Evolutionary conservation across 257 asterid genomes (phyloP).

Genomic region (Fraxinus americana): DNA sequence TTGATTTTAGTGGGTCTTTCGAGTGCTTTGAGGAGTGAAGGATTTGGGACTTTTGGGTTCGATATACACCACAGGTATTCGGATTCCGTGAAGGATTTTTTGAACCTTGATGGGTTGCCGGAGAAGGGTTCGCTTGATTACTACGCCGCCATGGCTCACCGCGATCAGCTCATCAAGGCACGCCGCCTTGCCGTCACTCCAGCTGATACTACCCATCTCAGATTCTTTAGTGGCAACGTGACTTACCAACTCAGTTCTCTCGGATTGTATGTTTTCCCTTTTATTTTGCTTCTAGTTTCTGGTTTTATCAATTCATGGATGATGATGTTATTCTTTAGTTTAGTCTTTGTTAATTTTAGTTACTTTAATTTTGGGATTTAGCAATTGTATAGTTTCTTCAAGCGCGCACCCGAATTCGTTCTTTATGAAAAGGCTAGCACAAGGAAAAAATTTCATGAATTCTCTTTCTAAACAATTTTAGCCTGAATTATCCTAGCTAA

Average conservation of each 20-base stretch:
- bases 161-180: constrained; percentile 66
- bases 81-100: constrained; percentile 61
- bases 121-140: constrained; percentile 66
- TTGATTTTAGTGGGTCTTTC: constrained; percentile 23
- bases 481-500: not conserved
- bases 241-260: constrained; percentile 55
- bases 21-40: constrained; percentile 35
- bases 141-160: constrained; percentile 87
- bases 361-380: not conserved
- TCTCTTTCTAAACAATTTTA: not conserved
- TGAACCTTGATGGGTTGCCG: constrained; percentile 74
- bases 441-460: not conserved
- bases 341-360: not conserved
- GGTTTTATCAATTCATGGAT: not conserved
- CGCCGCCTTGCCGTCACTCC: constrained; percentile 70
- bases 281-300: not conserved
- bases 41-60: constrained; percentile 64
- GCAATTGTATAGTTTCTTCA: not conserved
- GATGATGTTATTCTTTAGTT: not conserved
- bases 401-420: not conserved
- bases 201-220: constrained; percentile 35
- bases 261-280: constrained; percentile 67
- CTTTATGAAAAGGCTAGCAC: no score
- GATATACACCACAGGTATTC: constrained; percentile 85
- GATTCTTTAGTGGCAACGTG: constrained; percentile 57